Evolutionary conservation across 495 filamentous ascomycete species (phyloP).

Genomic region (Trypethelium eluteriae): DNA sequence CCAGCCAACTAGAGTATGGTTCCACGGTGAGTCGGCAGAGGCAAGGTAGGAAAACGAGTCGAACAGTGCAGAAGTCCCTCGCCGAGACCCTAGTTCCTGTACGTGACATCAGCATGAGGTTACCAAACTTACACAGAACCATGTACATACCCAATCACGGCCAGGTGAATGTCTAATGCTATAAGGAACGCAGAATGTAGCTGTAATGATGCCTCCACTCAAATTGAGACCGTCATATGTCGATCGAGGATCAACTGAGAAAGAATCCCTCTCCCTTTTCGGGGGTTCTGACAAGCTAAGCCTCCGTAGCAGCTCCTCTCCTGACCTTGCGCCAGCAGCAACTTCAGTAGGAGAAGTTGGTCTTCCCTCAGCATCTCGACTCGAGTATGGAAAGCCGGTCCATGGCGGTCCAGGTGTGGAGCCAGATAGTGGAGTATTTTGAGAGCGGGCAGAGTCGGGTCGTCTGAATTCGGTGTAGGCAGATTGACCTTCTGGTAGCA

Average conservation of each 20-base stretch:
- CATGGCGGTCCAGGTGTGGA: slow-evolving; percentile 8
- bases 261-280: slow-evolving; percentile 43
- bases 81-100: slow-evolving; percentile 64
- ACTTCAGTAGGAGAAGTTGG: slow-evolving; percentile 41
- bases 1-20: slow-evolving; percentile 84
- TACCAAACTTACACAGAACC: background rate
- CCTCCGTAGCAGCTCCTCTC: slow-evolving; percentile 55
- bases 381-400: background rate
- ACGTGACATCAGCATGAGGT: slow-evolving; percentile 8
- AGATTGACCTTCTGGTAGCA: slow-evolving; percentile 8
- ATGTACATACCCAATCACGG: slow-evolving; percentile 61
- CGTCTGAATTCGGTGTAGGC: slow-evolving; percentile 16
- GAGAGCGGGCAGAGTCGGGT: slow-evolving; percentile 5
- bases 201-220: slow-evolving; percentile 78
- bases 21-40: slow-evolving; percentile 66
- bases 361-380: slow-evolving; percentile 4
- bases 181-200: slow-evolving; percentile 77
- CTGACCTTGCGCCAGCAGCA: slow-evolving; percentile 46
- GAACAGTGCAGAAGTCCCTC: slow-evolving; percentile 80
- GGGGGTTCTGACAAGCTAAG: slow-evolving; percentile 47
- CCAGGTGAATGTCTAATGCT: slow-evolving; percentile 57
- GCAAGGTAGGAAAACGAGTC: slow-evolving; percentile 80
- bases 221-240: slow-evolving; percentile 62
- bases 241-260: slow-evolving; percentile 51
- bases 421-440: background rate